Evolutionary conservation across 805 yeast genomes (phyloP), one percentile per base, ranked within the genome.

Genomic region (Pichia exigua): DNA sequence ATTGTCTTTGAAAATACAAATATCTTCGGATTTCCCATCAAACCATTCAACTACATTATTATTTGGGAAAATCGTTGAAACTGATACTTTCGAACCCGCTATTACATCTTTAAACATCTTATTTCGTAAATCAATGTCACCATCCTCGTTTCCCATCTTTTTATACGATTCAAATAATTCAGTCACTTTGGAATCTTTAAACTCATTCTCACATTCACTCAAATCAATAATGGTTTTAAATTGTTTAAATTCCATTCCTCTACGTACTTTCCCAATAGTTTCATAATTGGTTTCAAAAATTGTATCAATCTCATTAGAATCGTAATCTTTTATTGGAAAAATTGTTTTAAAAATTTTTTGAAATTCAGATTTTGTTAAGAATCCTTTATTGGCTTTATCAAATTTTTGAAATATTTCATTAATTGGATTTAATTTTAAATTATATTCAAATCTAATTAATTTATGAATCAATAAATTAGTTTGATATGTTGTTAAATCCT

Each of bases 331-430:
- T 6, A 64, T 66, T 1, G 73, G 66, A 22, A 77, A 76, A 24
- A 75, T 60, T 42, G 70, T 62, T n/a, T 68, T 67, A 52, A 76
- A 59, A 2, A 78, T 75, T 0, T 69, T 70, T 3, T 66, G 61
- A 53, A 77, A 77, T 58, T 77, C 81, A 12, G 54, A 46, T 50
- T 71, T 71, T 35, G 67, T 65, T 49, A 77, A 61, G 38, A 66
- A 62, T 40, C 68, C 67, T 50, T 70, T 70, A 45, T 64, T 64
- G 1, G 69, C 67, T 32, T 60, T 63, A 51, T 66, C 69, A 51
- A 72, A 72, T 52, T 68, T 70, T 12, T 74, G 60, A 54, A 77
- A 77, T 17, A 74, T 69, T 5, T 71, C 59, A 54, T 73, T 48
- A 47, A 61, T 44, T 4, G 55, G 52, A 46, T 55, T 58, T 22